Conservation (phyloP, 345 rosid species). For the Salix suchowensis region DNA sequence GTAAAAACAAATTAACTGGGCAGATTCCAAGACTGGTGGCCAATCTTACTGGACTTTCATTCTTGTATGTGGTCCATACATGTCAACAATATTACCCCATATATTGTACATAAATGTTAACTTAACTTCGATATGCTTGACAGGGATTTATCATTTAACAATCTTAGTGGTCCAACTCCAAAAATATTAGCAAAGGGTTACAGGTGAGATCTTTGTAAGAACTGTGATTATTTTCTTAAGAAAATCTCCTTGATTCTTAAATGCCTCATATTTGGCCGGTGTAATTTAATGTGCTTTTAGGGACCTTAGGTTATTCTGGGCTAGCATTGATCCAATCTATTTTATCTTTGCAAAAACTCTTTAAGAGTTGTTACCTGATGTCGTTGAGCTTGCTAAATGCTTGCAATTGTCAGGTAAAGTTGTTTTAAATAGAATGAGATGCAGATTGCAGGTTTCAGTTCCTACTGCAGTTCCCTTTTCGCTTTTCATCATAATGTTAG, state of each 20-base stretch:
- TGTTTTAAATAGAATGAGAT: background rate
- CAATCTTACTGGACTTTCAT: slow-evolving; percentile 78
- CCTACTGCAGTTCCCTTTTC: background rate
- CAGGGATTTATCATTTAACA: slow-evolving; percentile 91
- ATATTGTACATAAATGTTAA: background rate
- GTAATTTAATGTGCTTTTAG: background rate
- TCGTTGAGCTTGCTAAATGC: background rate
- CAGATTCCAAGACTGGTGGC: slow-evolving; percentile 70
- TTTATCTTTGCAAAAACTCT: background rate
- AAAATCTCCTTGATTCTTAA: background rate
- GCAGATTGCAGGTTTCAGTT: background rate
- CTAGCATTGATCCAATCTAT: background rate
- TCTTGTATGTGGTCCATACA: slow-evolving; percentile 52
- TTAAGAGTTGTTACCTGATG: background rate
- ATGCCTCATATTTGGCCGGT: background rate
- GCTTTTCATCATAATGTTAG: background rate
- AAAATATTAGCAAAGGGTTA: slow-evolving; percentile 77
- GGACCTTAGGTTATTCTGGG: background rate
- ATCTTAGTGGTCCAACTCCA: slow-evolving; percentile 89
- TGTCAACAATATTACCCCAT: background rate
- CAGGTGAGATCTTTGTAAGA: slow-evolving; percentile 41
- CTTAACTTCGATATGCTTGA: background rate
- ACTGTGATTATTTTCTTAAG: background rate
- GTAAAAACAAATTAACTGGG: slow-evolving; percentile 68
- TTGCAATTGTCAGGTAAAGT: background rate